phyloP scores from a whole-genome alignment of 2,329 filamentous ascomycete genomes.

The Bretziella fagacearum region DNA sequence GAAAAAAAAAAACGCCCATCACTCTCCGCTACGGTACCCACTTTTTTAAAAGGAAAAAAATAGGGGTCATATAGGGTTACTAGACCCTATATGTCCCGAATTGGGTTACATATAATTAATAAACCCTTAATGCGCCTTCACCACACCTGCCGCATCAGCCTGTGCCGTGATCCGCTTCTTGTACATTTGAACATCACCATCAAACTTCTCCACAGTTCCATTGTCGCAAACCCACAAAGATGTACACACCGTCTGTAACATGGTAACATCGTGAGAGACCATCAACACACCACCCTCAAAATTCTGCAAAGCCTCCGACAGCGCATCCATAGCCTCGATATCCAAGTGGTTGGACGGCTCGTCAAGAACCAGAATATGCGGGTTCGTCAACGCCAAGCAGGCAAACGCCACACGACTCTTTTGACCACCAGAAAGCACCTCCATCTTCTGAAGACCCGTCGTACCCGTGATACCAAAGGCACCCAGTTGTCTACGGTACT shows the following conservation, averaged over 20 bases:
- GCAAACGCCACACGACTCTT: conserved; percentile 97
- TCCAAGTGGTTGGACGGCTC: conserved; percentile 97
- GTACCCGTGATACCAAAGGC: conserved; percentile 84
- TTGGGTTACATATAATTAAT: background rate
- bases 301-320: conserved; percentile 63
- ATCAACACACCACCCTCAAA: conserved; percentile 95
- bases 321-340: conserved; percentile 97
- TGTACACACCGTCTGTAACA: conserved; percentile 90
- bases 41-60: conserved; percentile 4
- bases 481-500: conserved; percentile 87
- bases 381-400: conserved; percentile 83
- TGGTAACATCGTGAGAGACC: conserved; percentile 98
- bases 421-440: conserved; percentile 81
- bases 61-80: conserved; percentile 5
- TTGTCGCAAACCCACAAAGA: conserved; percentile 93
- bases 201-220: conserved; percentile 89
- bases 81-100: background rate
- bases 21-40: background rate
- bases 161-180: conserved; percentile 91
- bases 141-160: conserved; percentile 75
- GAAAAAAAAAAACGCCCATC: conserved; percentile 1
- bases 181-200: conserved; percentile 86
- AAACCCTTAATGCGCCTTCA: conserved; percentile 38
- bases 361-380: conserved; percentile 93
- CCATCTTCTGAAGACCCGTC: conserved; percentile 94